Evolutionary conservation across 164 flowering plant species (phyloP), one percentile per base, ranked within the genome.

Genomic region (Stephania cephalantha): DNA sequence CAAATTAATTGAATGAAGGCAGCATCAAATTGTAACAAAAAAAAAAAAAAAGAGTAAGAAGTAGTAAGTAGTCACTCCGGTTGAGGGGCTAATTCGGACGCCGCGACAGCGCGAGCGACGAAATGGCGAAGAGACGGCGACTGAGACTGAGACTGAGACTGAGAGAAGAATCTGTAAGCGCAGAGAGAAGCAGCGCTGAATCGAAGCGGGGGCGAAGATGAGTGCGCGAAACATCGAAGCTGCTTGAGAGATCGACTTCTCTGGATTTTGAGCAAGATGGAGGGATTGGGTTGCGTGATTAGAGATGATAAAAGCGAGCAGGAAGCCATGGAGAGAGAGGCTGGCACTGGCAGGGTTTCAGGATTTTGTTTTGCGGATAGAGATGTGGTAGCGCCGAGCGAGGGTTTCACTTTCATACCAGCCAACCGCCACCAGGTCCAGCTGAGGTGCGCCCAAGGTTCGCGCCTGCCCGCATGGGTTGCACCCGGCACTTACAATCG

Each of bases 61-160:
- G 22, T 5, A 45, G 44, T 29, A 46, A 30, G 22, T 20, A 70
- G 53, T 70, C 29, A 70, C 72, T 70, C 72, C 17, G 29, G 1
- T 70, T 70, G 55, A 9, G 46, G 55, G 25, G 30, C 31, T 13
- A 25, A 25, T 25, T 22, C 72, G 1, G 72, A 70, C 13, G 72
- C 31, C 8, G 72, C 46, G 46, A 70, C 72, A 8, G 55, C 30
- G n/a, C 53, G 46, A 70, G 30, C 52, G 29, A 70, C 46, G 52
- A 70, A 69, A 44, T 69, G 22, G 17, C 71, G 71, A 8, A 69
- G 52, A 69, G 48, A 13, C 45, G 71, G 50, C 35, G 44, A 46
- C n/a, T 13, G 5, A 11, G 42, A 35, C 10, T 46, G 46, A 25
- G 42, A 35, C 17, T 42, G 71, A 69, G 71, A 69, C n/a, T 69